Percentiles rank a stretch among this genome's conserved stretches.
Conservation (phyloP, 129 eudicot genomes). For the Artemisia argyi region DNA sequence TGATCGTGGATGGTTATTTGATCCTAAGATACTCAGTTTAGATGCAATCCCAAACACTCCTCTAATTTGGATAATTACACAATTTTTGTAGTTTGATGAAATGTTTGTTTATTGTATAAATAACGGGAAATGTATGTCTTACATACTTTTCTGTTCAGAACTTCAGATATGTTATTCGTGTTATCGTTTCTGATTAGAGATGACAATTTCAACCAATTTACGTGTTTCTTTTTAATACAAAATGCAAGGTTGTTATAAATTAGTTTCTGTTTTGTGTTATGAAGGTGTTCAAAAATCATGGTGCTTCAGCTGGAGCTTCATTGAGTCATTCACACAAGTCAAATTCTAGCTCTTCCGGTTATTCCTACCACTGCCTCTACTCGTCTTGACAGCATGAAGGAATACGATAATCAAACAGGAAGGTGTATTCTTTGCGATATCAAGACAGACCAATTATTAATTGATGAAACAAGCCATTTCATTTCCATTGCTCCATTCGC, state of each 20-base stretch:
- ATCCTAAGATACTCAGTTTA: too few species aligned
- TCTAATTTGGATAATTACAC: too few species aligned
- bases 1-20: too few species aligned
- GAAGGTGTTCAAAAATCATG: conserved; percentile 96
- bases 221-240: too few species aligned
- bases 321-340: conserved; percentile 99
- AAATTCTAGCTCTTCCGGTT: conserved; percentile 82
- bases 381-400: conserved; percentile 75
- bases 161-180: too few species aligned
- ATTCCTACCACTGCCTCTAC: conserved; percentile 63
- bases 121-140: too few species aligned
- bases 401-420: conserved; percentile 67
- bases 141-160: too few species aligned
- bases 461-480: conserved; percentile 69
- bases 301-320: conserved; percentile 98
- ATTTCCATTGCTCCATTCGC: conserved; percentile 82
- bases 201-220: too few species aligned
- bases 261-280: conserved; percentile 15
- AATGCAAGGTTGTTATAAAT: background rate
- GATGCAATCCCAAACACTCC: too few species aligned
- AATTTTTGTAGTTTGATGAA: too few species aligned
- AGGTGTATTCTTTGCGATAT: conserved; percentile 73
- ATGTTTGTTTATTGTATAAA: too few species aligned
- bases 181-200: too few species aligned
- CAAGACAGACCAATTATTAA: conserved; percentile 40